Conservation (phyloP, 305 asterid species). For the Plantago coronopus region DNA sequence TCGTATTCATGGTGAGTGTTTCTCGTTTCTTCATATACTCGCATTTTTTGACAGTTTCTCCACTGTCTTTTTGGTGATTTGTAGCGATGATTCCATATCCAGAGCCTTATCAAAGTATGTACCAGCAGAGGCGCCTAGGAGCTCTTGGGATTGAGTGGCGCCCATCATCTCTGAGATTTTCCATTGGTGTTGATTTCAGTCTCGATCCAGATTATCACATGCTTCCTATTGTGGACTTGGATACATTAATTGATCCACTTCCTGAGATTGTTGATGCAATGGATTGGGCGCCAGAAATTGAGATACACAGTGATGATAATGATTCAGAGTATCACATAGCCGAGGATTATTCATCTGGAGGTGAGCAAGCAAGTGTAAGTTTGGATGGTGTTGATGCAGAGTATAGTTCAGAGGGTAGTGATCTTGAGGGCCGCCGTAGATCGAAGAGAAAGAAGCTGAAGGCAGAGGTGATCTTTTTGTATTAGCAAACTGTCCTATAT, state of each 20-base stretch:
- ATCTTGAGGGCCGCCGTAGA: constrained; percentile 62
- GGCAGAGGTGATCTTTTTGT: constrained; percentile 39
- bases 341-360: constrained; percentile 83
- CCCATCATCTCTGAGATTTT: constrained; percentile 72
- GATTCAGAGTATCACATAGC: constrained; percentile 89
- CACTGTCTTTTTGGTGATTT: constrained; percentile 25
- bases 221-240: constrained; percentile 83
- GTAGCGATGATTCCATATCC: constrained; percentile 91
- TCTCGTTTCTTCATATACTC: constrained; percentile 7
- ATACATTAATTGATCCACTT: constrained; percentile 69
- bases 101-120: constrained; percentile 92
- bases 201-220: constrained; percentile 74
- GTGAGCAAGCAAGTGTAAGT: constrained; percentile 61
- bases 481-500: not conserved
- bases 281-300: constrained; percentile 96
- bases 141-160: constrained; percentile 97
- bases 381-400: constrained; percentile 57
- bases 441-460: constrained; percentile 76
- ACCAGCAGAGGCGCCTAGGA: constrained; percentile 83
- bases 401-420: constrained; percentile 62
- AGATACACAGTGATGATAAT: constrained; percentile 79
- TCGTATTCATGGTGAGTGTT: constrained; percentile 16
- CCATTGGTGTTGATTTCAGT: constrained; percentile 81
- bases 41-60: constrained; percentile 17
- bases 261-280: constrained; percentile 87